phyloP scores from a whole-genome alignment of 192 early-diverging fungal genomes.

The Umbelopsis sp. region DNA sequence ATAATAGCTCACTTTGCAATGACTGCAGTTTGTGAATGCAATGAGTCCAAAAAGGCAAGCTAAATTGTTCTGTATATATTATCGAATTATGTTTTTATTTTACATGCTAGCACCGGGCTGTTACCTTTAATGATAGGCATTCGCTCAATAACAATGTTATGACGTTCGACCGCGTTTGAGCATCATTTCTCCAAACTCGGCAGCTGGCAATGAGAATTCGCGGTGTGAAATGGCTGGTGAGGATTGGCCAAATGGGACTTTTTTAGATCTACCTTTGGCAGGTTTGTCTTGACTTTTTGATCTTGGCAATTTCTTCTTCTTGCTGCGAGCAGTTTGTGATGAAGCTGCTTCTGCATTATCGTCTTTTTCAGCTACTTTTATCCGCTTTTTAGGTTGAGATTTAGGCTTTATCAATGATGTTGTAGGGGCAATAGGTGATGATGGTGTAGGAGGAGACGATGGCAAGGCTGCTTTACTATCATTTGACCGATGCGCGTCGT shows the following conservation, averaged over 20 bases:
- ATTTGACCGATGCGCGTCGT: conserved; percentile 1
- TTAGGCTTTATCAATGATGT: not conserved
- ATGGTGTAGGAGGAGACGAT: not conserved
- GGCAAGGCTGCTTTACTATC: not conserved
- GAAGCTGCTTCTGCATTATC: not conserved
- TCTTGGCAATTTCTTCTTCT: too few relatives aligned
- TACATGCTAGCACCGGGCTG: not conserved
- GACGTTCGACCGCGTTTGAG: not conserved
- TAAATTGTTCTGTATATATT: too few relatives aligned
- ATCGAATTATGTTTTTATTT: too few relatives aligned
- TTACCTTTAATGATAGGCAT: not conserved
- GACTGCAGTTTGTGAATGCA: too few relatives aligned
- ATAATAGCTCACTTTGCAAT: not conserved
- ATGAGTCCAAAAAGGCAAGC: too few relatives aligned
- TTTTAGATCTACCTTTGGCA: not conserved
- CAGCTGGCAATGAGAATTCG: conserved; percentile 2
- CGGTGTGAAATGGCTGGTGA: not conserved
- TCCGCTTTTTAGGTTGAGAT: not conserved
- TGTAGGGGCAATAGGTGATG: not conserved
- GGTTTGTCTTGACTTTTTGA: not conserved
- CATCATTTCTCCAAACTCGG: conserved; percentile 13
- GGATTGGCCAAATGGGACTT: not conserved
- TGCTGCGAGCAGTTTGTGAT: not conserved
- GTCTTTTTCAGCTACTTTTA: not conserved
- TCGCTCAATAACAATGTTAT: not conserved